Evolutionary conservation across 106 monocot species (phyloP).

Genomic region (Dendrobium nobile): DNA sequence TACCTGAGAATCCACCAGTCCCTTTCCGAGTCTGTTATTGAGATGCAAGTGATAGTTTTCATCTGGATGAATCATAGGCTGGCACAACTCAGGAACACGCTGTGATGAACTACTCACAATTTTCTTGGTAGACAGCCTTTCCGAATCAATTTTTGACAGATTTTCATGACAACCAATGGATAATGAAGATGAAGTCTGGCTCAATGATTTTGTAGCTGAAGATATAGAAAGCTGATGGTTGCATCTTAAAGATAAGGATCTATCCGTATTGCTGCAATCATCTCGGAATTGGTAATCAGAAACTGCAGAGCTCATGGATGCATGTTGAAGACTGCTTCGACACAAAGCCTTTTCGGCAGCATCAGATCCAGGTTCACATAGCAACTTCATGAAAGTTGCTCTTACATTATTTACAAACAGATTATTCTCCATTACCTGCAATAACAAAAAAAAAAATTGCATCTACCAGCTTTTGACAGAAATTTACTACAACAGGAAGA

Average conservation of each 20-base stretch:
- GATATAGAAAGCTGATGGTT: slow-evolving; percentile 6
- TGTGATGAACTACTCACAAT: neutral
- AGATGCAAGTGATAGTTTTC: slow-evolving; percentile 7
- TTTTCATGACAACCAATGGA: slow-evolving; percentile 7
- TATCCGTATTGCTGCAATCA: slow-evolving; percentile 6
- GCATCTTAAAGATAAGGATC: slow-evolving; percentile 3
- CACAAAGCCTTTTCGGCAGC: slow-evolving; percentile 8
- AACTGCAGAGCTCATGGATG: slow-evolving; percentile 1
- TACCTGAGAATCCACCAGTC: slow-evolving; percentile 7
- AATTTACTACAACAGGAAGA: neutral
- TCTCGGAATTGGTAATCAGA: slow-evolving; percentile 1
- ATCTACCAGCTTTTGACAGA: neutral
- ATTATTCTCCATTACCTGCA: slow-evolving; percentile 61
- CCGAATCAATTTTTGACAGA: slow-evolving; percentile 3
- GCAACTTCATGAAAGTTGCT: slow-evolving; percentile 29
- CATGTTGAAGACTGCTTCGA: slow-evolving; percentile 8
- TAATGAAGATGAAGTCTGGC: slow-evolving; percentile 15
- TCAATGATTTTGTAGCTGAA: slow-evolving; percentile 10
- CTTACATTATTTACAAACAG: slow-evolving; percentile 40
- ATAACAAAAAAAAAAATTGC: neutral
- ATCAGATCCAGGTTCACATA: slow-evolving; percentile 9
- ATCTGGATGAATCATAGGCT: neutral
- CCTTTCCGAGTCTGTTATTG: slow-evolving; percentile 2
- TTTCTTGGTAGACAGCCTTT: slow-evolving; percentile 5
- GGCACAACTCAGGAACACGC: neutral